Evolutionary conservation across 208 protist genomes (phyloP).

Genomic region (Phytomonas sp.): DNA sequence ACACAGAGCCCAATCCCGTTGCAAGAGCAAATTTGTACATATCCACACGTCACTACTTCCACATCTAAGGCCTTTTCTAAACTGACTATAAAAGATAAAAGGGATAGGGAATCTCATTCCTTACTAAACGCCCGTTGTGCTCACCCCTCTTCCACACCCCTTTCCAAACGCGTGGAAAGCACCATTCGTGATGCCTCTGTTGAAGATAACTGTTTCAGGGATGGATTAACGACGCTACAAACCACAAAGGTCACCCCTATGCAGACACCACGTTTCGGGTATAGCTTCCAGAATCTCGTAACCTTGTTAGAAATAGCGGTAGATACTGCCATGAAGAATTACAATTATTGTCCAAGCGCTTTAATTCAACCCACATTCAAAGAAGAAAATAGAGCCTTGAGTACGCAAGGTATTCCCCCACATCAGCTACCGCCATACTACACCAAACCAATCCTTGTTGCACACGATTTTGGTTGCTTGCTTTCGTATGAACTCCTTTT

Average conservation of each 20-base stretch:
- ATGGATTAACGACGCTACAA: not conserved
- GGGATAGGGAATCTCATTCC: not conserved
- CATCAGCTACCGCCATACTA: slow-evolving; percentile 35
- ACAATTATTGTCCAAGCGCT: slow-evolving; percentile 38
- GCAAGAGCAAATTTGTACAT: not conserved
- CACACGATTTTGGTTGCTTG: slow-evolving; percentile 51
- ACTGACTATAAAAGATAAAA: not conserved
- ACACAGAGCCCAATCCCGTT: not conserved
- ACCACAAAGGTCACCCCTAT: slow-evolving; percentile 12
- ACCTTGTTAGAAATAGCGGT: slow-evolving; percentile 66
- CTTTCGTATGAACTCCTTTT: slow-evolving; percentile 62
- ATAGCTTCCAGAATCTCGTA: slow-evolving; percentile 58
- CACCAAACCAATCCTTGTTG: slow-evolving; percentile 42
- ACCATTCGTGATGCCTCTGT: slow-evolving; percentile 1
- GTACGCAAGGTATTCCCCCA: slow-evolving; percentile 13
- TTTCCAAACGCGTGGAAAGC: not conserved
- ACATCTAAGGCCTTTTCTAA: not conserved
- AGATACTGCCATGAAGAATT: slow-evolving; percentile 53
- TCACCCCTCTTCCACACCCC: not conserved
- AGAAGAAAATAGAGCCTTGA: not conserved
- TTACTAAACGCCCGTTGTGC: not conserved
- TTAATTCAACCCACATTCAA: slow-evolving; percentile 8
- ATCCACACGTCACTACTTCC: not conserved
- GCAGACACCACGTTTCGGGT: slow-evolving; percentile 23
- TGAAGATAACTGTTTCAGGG: not conserved